A percentile compares a stretch with the other conserved stretches of the same genome.
These are phyloP conservation scores for Phaeosphaeriaceae sp. DNA, from an alignment of 2,329 filamentous ascomycete genomes.

Conservation along the genomic window DNA sequence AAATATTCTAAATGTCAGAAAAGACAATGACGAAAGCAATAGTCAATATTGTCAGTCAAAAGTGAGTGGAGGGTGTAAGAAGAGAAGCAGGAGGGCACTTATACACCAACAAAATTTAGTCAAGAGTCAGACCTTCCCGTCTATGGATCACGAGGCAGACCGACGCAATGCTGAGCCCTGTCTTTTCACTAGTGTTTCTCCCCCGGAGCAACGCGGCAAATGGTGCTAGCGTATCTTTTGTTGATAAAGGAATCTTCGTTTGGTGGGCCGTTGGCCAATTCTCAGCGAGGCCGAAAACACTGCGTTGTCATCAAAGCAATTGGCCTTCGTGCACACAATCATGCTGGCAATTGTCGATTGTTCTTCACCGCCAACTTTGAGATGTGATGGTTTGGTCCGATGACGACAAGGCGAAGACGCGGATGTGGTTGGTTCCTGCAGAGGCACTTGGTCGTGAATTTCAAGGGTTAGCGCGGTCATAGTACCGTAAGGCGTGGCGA, in stretches of 20 bases:
- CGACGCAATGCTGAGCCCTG: slow-evolving; percentile 18
- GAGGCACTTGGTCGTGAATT: not conserved
- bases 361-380: not conserved
- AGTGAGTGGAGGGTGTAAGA: not conserved
- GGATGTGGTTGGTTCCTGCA: slow-evolving; percentile 12
- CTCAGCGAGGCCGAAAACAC: not conserved
- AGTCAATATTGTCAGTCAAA: not conserved
- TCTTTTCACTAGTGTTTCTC: slow-evolving; percentile 13
- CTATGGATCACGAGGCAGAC: slow-evolving; percentile 29
- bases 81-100: slow-evolving; percentile 17
- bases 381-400: slow-evolving; percentile 1
- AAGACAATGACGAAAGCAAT: no score
- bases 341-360: not conserved
- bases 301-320: slow-evolving; percentile 1
- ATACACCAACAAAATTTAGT: slow-evolving; percentile 25
- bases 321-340: not conserved
- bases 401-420: slow-evolving; percentile 15
- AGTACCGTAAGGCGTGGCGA: slow-evolving; percentile 27
- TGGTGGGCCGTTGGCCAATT: slow-evolving; percentile 8
- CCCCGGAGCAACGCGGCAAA: slow-evolving; percentile 19
- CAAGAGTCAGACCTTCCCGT: slow-evolving; percentile 33
- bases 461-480: not conserved
- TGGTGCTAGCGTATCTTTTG: slow-evolving; percentile 10
- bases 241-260: slow-evolving; percentile 22
- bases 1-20: not conserved